These are phyloP conservation scores for Pseudogymnoascus sp. DNA, from an alignment of 2,329 filamentous ascomycete species.

Conservation along the genomic window DNA sequence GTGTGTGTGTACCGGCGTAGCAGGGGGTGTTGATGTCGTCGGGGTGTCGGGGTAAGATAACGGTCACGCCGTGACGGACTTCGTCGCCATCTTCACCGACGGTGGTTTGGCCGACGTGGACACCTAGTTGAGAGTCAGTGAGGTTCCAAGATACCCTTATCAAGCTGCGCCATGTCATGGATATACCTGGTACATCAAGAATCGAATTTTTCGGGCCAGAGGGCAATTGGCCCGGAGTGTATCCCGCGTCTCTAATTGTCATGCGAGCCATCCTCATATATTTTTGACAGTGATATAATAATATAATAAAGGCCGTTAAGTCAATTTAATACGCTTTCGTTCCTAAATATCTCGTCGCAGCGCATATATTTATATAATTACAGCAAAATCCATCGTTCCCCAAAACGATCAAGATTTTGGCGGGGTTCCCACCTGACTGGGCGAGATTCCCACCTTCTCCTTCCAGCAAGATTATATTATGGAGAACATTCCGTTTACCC, in stretches of 20 bases:
- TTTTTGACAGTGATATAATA: neutral
- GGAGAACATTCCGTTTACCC: neutral
- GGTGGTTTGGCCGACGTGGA: constrained; percentile 25
- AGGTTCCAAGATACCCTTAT: neutral
- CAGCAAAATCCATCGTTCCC: neutral
- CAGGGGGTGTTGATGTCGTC: constrained; percentile 24
- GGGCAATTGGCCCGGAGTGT: constrained; percentile 22
- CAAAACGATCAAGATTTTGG: neutral
- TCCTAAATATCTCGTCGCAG: neutral
- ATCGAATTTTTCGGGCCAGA: constrained; percentile 25
- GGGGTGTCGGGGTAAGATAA: constrained; percentile 24
- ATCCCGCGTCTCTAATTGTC: constrained; percentile 24
- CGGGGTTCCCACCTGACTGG: neutral
- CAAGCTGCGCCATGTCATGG: neutral
- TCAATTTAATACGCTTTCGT: neutral
- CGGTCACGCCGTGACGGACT: constrained; percentile 23
- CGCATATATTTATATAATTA: neutral
- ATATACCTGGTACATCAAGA: constrained; percentile 23
- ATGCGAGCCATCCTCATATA: constrained; percentile 15
- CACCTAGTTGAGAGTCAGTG: constrained; percentile 15
- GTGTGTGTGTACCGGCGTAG: constrained; percentile 23
- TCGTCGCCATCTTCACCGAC: constrained; percentile 22
- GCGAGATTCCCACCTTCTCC: neutral
- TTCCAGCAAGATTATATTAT: neutral
- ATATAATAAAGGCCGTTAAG: neutral